phyloP scores from a whole-genome alignment of 1,284 basidiomycete species.

The Microbotryum lychnidis-dioicae region DNA sequence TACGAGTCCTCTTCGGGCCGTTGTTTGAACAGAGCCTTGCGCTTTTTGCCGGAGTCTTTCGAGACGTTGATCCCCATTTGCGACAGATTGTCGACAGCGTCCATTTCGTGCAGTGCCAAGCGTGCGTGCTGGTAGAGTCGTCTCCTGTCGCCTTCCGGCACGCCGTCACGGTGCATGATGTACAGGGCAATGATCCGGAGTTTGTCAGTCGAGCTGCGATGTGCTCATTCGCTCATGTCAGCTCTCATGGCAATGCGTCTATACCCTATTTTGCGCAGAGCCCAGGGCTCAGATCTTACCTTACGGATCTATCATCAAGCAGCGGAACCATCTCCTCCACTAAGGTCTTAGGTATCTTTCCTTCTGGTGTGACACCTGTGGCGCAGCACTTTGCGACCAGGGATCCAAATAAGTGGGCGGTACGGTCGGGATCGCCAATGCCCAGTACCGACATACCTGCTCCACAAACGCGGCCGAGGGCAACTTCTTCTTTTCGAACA shows the following conservation, averaged over 20 bases:
- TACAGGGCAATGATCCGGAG: slow-evolving; percentile 95
- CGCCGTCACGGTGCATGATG: slow-evolving; percentile 90
- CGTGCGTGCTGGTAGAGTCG: slow-evolving; percentile 95
- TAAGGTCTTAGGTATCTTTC: slow-evolving; percentile 79
- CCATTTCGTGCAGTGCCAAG: slow-evolving; percentile 79
- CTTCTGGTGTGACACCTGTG: slow-evolving; percentile 78
- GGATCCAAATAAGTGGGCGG: not conserved
- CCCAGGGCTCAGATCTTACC: slow-evolving; percentile 47
- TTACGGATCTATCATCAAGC: slow-evolving; percentile 73
- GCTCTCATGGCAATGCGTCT: not conserved
- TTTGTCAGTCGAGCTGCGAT: slow-evolving; percentile 71
- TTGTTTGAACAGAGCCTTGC: slow-evolving; percentile 55
- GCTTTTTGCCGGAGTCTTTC: slow-evolving; percentile 64
- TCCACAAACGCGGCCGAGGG: slow-evolving; percentile 83
- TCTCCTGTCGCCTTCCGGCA: slow-evolving; percentile 92
- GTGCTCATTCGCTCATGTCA: not conserved
- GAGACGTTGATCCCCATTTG: slow-evolving; percentile 71
- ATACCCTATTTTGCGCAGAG: not conserved
- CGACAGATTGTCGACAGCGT: slow-evolving; percentile 80
- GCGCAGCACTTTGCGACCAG: slow-evolving; percentile 65
- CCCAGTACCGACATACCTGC: slow-evolving; percentile 54
- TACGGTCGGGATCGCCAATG: not conserved
- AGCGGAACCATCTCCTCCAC: slow-evolving; percentile 99
- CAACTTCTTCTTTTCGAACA: slow-evolving; percentile 83
- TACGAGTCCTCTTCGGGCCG: slow-evolving; percentile 72